Percentiles rank a stretch among this genome's conserved stretches.
Evolutionary conservation across 83 land plant genomes (phyloP).

Genomic region (Diphasiastrum complanatum): DNA sequence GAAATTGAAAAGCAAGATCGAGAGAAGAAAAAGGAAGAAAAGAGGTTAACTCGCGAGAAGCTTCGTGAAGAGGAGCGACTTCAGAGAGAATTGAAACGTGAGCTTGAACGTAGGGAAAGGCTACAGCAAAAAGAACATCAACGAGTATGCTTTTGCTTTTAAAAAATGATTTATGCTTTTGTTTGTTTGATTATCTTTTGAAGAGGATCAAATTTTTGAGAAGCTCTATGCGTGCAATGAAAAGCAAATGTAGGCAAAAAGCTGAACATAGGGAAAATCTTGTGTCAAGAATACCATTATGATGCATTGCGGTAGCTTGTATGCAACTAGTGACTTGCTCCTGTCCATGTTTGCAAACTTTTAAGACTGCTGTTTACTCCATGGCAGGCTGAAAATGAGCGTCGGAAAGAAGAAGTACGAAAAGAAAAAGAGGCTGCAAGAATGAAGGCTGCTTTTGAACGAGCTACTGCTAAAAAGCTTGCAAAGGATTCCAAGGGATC

Average conservation of each 20-base stretch:
- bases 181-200: too few species aligned
- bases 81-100: conserved; percentile 65
- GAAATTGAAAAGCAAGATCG: conserved; percentile 52
- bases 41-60: conserved; percentile 72
- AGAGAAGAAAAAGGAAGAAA: conserved; percentile 79
- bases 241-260: background rate
- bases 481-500: conserved; percentile 83
- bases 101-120: conserved; percentile 73
- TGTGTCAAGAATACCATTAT: background rate
- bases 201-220: too few species aligned
- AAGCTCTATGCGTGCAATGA: background rate
- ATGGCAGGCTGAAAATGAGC: conserved; percentile 67
- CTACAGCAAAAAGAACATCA: conserved; percentile 60
- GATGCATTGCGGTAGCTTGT: background rate
- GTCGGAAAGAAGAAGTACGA: conserved; percentile 70
- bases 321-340: too few species aligned
- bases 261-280: background rate
- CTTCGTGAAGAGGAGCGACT: conserved; percentile 70
- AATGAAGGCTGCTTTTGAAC: conserved; percentile 77
- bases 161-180: too few species aligned
- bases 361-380: background rate
- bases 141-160: conserved; percentile 44
- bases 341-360: background rate
- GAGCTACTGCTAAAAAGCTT: conserved; percentile 83
- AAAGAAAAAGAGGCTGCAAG: conserved; percentile 83